These are phyloP conservation scores for Cyclotella sp. DNA, from an alignment of 108 stramenopile species.

Conservation along the genomic window DNA sequence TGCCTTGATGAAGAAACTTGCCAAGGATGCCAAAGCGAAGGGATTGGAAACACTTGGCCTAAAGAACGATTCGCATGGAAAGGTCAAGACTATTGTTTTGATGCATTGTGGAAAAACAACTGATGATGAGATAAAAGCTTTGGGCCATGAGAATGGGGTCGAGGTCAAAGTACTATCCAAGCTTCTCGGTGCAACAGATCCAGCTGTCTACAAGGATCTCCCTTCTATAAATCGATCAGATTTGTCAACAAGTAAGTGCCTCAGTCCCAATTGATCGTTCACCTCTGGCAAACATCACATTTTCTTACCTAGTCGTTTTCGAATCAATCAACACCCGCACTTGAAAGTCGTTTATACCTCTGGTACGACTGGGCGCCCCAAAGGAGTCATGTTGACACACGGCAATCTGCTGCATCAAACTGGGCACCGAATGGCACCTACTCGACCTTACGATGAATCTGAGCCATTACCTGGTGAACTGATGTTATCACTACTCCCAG, in stretches of 20 bases:
- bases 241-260: slow-evolving; percentile 80
- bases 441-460: slow-evolving; percentile 68
- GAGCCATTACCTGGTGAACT: slow-evolving; percentile 88
- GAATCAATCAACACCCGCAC: not conserved
- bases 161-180: slow-evolving; percentile 65
- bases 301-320: not conserved
- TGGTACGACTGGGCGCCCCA: slow-evolving; percentile 96
- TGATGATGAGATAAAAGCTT: slow-evolving; percentile 58
- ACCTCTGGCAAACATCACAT: not conserved
- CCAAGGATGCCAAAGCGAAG: slow-evolving; percentile 65
- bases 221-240: slow-evolving; percentile 67
- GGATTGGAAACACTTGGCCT: slow-evolving; percentile 64
- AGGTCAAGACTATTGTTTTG: slow-evolving; percentile 73
- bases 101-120: slow-evolving; percentile 75
- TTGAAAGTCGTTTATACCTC: slow-evolving; percentile 87
- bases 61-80: slow-evolving; percentile 70
- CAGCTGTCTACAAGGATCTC: slow-evolving; percentile 39
- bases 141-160: slow-evolving; percentile 62
- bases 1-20: slow-evolving; percentile 64
- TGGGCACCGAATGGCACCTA: slow-evolving; percentile 74
- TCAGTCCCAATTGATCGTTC: slow-evolving; percentile 3
- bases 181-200: slow-evolving; percentile 49
- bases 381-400: slow-evolving; percentile 98
- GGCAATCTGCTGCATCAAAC: slow-evolving; percentile 94
- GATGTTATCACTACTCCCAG: slow-evolving; percentile 86